A percentile compares a stretch with the other conserved stretches of the same genome.
These are phyloP conservation scores for Aureobasidium sp. DNA, from an alignment of 2,329 filamentous ascomycete species.

Conservation along the genomic window DNA sequence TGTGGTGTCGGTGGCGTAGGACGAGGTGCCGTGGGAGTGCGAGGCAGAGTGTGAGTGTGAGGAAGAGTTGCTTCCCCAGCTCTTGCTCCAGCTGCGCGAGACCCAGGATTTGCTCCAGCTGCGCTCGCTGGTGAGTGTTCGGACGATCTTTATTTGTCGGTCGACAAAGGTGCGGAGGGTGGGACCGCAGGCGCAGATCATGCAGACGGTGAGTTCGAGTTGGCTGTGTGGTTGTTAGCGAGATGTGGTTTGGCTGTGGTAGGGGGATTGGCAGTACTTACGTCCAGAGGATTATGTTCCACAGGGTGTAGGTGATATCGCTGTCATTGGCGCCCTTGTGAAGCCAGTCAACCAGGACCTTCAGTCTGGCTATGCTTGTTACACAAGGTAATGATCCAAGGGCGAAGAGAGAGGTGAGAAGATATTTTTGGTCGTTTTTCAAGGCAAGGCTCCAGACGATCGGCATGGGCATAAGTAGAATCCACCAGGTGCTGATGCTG, in stretches of 20 bases:
- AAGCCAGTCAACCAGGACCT: conserved; percentile 1
- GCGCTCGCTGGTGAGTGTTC: background rate
- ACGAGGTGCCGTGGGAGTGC: background rate
- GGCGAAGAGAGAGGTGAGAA: conserved; percentile 39
- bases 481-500: conserved; percentile 7
- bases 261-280: background rate
- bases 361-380: background rate
- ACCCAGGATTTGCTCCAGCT: background rate
- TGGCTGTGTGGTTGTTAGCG: background rate
- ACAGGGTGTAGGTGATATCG: conserved; percentile 1
- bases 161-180: conserved; percentile 10
- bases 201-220: conserved; percentile 10
- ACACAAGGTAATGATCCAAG: conserved; percentile 28
- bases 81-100: background rate
- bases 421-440: conserved; percentile 44
- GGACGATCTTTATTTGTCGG: conserved; percentile 6
- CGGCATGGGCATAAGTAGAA: conserved; percentile 7
- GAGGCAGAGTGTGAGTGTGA: background rate
- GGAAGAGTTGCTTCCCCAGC: background rate
- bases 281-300: conserved; percentile 7
- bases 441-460: conserved; percentile 23
- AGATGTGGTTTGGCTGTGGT: background rate
- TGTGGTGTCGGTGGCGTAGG: background rate
- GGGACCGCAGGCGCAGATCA: conserved; percentile 10
- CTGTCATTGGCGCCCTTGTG: background rate